Conservation (phyloP, 306 rosid genomes). For the Rosa multiflora region DNA sequence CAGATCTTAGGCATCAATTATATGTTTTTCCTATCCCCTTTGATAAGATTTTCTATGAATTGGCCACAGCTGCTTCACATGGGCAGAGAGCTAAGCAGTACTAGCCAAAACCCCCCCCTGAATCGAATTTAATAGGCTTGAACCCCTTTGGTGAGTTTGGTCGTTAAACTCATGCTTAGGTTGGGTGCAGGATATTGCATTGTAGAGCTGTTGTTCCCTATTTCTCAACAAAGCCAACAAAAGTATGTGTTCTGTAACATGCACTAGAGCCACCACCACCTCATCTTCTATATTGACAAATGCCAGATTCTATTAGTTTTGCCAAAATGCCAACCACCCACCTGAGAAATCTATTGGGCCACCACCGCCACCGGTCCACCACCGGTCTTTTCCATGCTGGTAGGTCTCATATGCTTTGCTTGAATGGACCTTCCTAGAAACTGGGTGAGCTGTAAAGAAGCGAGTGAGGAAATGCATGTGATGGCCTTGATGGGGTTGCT, state of each 20-base stretch:
- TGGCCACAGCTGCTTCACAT: constrained; percentile 14
- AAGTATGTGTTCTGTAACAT: not conserved
- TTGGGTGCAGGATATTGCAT: constrained; percentile 15
- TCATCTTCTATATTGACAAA: constrained; percentile 2
- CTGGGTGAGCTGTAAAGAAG: constrained; percentile 16
- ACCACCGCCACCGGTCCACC: not conserved
- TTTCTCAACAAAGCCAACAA: constrained; percentile 11
- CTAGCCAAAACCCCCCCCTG: not conserved
- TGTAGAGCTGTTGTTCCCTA: constrained; percentile 14
- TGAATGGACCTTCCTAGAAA: constrained; percentile 11
- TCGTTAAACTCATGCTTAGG: not conserved
- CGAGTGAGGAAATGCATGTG: constrained; percentile 10
- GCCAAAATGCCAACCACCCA: constrained; percentile 13
- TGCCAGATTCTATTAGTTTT: not conserved
- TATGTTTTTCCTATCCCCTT: not conserved
- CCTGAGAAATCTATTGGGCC: constrained; percentile 16
- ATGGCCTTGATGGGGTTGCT: constrained; percentile 1
- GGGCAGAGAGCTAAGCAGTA: constrained; percentile 1
- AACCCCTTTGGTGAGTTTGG: constrained; percentile 14
- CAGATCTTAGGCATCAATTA: not conserved
- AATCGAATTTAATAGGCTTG: constrained; percentile 4
- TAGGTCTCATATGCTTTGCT: constrained; percentile 7
- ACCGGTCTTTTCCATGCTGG: not conserved
- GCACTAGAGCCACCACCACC: constrained; percentile 1
- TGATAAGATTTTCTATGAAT: constrained; percentile 16